A percentile compares a stretch with the other conserved stretches of the same genome.
phyloP scores from a whole-genome alignment of 1,139 yeast genomes.

The Candida sanyaensis region DNA sequence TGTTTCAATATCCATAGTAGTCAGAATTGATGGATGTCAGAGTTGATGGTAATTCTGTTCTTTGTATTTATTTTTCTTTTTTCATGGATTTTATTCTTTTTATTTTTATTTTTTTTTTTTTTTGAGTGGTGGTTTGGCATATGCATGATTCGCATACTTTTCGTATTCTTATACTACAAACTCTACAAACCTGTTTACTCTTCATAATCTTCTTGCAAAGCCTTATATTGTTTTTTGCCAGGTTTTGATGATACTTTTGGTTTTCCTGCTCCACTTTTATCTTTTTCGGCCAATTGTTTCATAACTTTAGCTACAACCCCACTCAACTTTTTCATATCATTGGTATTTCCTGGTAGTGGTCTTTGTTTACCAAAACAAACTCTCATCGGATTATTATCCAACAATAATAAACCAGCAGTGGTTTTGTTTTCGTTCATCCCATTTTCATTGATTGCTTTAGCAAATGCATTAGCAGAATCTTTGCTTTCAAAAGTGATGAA shows the following conservation, averaged over 20 bases:
- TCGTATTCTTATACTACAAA: too few relatives aligned
- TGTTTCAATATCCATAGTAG: slow-evolving; percentile 5
- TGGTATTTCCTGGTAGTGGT: slow-evolving; percentile 46
- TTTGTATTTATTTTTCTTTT: too few relatives aligned
- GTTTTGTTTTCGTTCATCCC: slow-evolving; percentile 27
- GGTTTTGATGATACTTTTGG: background rate
- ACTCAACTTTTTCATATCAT: slow-evolving; percentile 55
- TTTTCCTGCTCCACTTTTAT: slow-evolving; percentile 14
- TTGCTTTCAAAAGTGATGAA: slow-evolving; percentile 55
- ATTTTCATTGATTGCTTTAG: slow-evolving; percentile 31
- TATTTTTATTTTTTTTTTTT: too few relatives aligned
- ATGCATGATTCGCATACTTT: too few relatives aligned
- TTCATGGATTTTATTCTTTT: background rate
- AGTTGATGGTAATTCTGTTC: too few relatives aligned
- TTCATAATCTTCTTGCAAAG: slow-evolving; percentile 6
- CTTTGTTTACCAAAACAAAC: slow-evolving; percentile 67
- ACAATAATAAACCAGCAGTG: slow-evolving; percentile 37
- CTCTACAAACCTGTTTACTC: background rate
- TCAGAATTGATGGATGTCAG: too few relatives aligned
- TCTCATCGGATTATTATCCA: slow-evolving; percentile 50
- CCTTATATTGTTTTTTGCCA: slow-evolving; percentile 3
- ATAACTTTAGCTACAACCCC: slow-evolving; percentile 58
- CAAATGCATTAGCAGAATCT: slow-evolving; percentile 56
- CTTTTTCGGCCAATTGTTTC: slow-evolving; percentile 53
- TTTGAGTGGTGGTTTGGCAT: background rate